Base-by-base conservation (phyloP, 2,329 filamentous ascomycete genomes). In the Lasiodiplodia gonubiensis region DNA sequence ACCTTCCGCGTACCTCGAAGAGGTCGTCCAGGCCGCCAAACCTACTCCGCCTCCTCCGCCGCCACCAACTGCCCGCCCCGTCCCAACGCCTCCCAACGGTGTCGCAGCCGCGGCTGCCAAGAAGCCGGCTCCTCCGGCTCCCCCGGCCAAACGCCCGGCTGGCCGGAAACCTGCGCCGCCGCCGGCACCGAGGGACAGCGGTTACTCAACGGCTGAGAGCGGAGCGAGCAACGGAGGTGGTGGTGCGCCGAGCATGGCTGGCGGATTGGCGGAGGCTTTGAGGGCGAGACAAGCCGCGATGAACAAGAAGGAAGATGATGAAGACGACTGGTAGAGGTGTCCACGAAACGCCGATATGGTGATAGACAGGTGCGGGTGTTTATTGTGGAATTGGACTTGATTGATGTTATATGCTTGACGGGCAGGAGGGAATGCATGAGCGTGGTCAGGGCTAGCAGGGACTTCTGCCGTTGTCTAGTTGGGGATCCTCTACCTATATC, bases 1-100 rank as follows among this genome's bases (percentile, higher is more conserved):
- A 3, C 95, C 95, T 0, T 92, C 94, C 23, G 93, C 94, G 23
- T 99, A 99, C 75, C 90, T 99, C 10, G 91, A 98, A 80, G 94
- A 97, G 80, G 86, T 91, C 76, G 86, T 85, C 25, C 37, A 30
- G 10, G 25, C 66, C 18, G 73, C 77, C 57, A 78, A 79, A 27
- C 82, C 87, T 14, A 82, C 89, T 11, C 86, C 88, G 27, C 86
- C 89, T 4, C 83, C 88, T 4, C 85, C 88, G 7, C 81, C 84
- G 16, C 82, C 82, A 2, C 82, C 83, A 23, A 79, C 81, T 18
- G 80, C 83, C 4, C 83, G 84, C 4, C 79, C 84, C 35, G 80
- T 77, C 8, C 77, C 77, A 35, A 75, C 80, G 37, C 73, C 81
- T 18, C 78, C 83, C 57, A 68, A 68, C 52, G 68, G 69, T 51